These are phyloP conservation scores for Perilla frutescens DNA, from an alignment of 257 asterid species.

Conservation along the genomic window DNA sequence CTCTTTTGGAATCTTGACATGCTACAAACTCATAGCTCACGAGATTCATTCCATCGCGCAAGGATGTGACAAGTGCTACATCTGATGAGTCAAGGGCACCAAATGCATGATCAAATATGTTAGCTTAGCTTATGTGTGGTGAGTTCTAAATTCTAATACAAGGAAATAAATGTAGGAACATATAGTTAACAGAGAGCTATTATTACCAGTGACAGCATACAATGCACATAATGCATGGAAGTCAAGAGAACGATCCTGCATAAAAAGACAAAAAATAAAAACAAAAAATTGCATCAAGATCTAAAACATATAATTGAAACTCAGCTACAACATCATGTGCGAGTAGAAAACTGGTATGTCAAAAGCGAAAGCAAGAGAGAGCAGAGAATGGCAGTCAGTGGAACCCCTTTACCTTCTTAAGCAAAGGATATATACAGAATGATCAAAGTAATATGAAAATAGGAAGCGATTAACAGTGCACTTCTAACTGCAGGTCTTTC, in stretches of 20 bases:
- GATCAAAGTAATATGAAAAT: conserved; percentile 13
- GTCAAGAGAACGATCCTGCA: conserved; percentile 96
- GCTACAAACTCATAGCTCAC: conserved; percentile 99
- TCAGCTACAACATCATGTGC: conserved; percentile 25
- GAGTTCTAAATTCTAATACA: not conserved
- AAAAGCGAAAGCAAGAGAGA: conserved; percentile 22
- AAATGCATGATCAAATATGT: not conserved
- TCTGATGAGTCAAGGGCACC: conserved; percentile 58
- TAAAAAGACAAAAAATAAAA: not conserved
- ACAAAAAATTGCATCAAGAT: too few relatives aligned
- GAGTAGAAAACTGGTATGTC: conserved; percentile 13
- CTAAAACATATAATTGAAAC: conserved; percentile 12
- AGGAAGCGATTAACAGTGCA: conserved; percentile 3
- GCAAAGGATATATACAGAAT: conserved; percentile 20
- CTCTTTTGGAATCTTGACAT: conserved; percentile 86
- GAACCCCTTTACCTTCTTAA: not conserved
- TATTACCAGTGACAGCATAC: conserved; percentile 92
- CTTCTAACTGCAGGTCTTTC: conserved; percentile 15
- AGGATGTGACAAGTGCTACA: conserved; percentile 92
- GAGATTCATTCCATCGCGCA: conserved; percentile 99
- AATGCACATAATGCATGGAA: conserved; percentile 89
- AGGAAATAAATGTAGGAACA: conserved; percentile 21
- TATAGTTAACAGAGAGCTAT: conserved; percentile 15
- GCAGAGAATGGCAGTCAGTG: conserved; percentile 24
- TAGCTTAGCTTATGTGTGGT: not conserved